Conservation (phyloP, 345 rosid species). For the Corymbia maculata region DNA sequence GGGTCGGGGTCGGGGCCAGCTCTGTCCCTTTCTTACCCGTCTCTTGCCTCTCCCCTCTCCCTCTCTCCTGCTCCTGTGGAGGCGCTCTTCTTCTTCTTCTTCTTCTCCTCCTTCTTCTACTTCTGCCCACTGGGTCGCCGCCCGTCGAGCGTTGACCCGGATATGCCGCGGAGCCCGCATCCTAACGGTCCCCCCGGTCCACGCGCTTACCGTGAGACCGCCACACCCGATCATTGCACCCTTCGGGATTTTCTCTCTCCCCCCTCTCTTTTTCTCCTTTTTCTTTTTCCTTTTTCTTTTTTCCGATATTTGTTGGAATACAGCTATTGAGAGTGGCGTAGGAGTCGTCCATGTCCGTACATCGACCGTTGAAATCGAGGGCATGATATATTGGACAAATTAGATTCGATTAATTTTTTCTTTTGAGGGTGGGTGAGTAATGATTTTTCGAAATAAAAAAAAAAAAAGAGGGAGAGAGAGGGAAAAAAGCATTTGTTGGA, state of each 20-base stretch:
- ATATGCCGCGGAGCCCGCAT: not conserved
- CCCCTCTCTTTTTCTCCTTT: not conserved
- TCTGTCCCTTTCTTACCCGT: not conserved
- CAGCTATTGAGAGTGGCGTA: not conserved
- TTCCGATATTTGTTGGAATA: not conserved
- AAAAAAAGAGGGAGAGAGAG: not conserved
- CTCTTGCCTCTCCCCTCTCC: too few relatives aligned
- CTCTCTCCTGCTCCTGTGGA: not conserved
- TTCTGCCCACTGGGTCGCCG: not conserved
- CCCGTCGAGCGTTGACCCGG: not conserved
- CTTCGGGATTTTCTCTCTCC: not conserved
- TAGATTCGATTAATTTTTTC: not conserved
- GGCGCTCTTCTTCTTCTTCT: not conserved
- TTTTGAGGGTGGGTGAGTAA: not conserved
- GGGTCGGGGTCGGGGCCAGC: not conserved
- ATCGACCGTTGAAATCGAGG: not conserved
- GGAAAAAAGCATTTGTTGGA: not conserved
- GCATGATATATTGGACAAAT: accelerated
- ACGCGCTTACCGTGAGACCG: not conserved
- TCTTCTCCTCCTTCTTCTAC: accelerated
- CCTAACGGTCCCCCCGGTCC: not conserved
- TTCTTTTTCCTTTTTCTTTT: not conserved
- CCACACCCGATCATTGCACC: not conserved
- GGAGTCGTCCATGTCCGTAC: not conserved
- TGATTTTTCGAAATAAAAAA: not conserved